Conservation (phyloP, 2,329 filamentous ascomycete species). For the Hortaea sp. region DNA sequence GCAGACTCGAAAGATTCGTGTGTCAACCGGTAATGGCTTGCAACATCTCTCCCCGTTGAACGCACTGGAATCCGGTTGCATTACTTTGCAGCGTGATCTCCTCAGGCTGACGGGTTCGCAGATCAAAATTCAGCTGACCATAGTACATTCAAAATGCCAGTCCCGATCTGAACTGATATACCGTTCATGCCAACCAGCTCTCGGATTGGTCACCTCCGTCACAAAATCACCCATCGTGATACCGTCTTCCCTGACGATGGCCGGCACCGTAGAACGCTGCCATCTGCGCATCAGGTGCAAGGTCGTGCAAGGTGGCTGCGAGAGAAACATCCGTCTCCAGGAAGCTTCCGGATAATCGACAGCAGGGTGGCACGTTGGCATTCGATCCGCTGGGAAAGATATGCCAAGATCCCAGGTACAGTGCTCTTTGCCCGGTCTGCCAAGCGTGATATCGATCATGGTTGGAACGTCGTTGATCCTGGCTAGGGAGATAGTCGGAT, state of each 20-base stretch:
- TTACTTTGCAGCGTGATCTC: too few relatives aligned
- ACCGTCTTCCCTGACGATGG: slow-evolving; percentile 9
- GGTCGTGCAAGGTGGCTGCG: slow-evolving; percentile 12
- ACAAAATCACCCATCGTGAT: slow-evolving; percentile 9
- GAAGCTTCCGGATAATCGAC: slow-evolving; percentile 2
- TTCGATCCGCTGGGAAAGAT: slow-evolving; percentile 11
- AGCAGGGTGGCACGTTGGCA: slow-evolving; percentile 1
- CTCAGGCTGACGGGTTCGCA: too few relatives aligned
- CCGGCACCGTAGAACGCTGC: slow-evolving; percentile 12
- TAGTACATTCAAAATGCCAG: slow-evolving; percentile 1
- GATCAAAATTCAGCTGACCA: neutral
- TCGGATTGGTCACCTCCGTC: neutral
- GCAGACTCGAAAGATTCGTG: too few relatives aligned
- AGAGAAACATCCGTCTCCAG: slow-evolving; percentile 12
- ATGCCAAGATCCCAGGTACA: slow-evolving; percentile 26
- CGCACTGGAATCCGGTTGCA: too few relatives aligned
- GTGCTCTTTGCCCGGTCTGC: slow-evolving; percentile 11
- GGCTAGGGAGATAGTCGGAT: slow-evolving; percentile 25
- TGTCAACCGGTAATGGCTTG: too few relatives aligned
- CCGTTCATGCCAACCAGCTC: neutral
- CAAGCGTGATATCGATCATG: slow-evolving; percentile 3
- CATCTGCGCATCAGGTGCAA: slow-evolving; percentile 10
- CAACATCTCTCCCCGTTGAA: too few relatives aligned
- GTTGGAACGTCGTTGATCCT: slow-evolving; percentile 15
- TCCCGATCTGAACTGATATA: neutral